Base-by-base conservation (phyloP, 805 yeast genomes). In the Citeromyces nyonsensis region DNA sequence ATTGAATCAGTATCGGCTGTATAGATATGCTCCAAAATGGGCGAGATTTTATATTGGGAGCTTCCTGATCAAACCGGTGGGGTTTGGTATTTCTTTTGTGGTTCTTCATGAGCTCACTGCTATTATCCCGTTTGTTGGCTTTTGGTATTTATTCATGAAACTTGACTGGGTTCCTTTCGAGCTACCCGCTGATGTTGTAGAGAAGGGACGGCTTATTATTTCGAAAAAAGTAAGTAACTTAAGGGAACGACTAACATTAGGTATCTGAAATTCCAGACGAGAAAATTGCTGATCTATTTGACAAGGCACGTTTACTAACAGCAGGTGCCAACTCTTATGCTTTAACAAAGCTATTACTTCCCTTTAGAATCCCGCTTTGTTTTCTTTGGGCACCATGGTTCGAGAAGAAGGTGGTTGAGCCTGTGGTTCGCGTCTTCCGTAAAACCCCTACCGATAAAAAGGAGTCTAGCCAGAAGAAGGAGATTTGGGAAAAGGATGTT, bases 71-170 rank as follows among this genome's bases (percentile, higher is more conserved):
- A 38, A 56, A 30, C 61, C 61, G 1, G 30, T 51, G 24, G 56
- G 52, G 8, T 55, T 55, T 41, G 63, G 66, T 5, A 41, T 66
- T 3, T 55, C 72, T 10, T 66, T 69, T 41, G 47, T 61, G 5
- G 54, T 68, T 9, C 51, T 69, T 10, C 77, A 69, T 39, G 75
- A 69, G 41, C 44, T 65, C 31, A 57, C 73, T 0, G 73, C 73
- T 1, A 55, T 69, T 3, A 56, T 65, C 12, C 77, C 77, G 5
- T 57, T 69, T 32, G 41, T 68, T 4, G 60, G 63, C 0, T 39
- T 69, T 4, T 69, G 77, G 76, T 66, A 57, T 36, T 36, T 55
- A 4, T 56, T 66, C 38, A 66, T 67, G 42, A 55, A 66, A 34
- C 52, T 52, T 22, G 53, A 56, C 30, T 44, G 54, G 36, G 40